Percentiles rank a stretch among this genome's conserved stretches.
Conservation (phyloP, 1,284 basidiomycete genomes). For the Boletus sp. region DNA sequence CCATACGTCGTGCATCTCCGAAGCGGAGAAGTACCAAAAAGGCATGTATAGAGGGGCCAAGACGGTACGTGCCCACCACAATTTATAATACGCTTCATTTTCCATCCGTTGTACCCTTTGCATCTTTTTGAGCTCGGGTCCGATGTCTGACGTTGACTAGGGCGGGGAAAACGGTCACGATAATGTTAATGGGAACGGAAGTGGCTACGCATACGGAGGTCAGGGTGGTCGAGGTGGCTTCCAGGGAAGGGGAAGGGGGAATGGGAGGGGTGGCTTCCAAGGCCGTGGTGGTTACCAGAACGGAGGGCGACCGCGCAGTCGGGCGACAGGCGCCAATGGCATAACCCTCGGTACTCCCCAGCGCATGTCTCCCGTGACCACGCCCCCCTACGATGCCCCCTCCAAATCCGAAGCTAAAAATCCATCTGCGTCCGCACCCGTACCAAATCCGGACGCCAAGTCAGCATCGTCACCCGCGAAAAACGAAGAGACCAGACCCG, state of each 20-base stretch:
- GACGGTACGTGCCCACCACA: slow-evolving; percentile 13
- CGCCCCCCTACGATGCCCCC: slow-evolving; percentile 18
- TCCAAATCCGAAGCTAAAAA: neutral
- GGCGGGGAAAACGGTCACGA: slow-evolving; percentile 8
- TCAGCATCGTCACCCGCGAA: neutral
- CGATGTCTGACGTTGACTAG: slow-evolving; percentile 15
- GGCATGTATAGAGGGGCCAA: slow-evolving; percentile 53
- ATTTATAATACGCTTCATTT: neutral
- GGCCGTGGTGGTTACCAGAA: slow-evolving; percentile 21
- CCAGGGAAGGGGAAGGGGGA: slow-evolving; percentile 29
- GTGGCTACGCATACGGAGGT: neutral
- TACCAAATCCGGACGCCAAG: neutral
- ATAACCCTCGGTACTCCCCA: slow-evolving; percentile 65
- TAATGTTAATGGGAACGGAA: neutral
- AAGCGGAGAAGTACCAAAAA: slow-evolving; percentile 93
- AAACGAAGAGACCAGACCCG: neutral
- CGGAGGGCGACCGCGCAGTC: slow-evolving; percentile 22
- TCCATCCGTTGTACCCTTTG: neutral
- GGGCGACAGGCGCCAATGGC: slow-evolving; percentile 63
- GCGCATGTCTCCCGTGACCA: slow-evolving; percentile 45
- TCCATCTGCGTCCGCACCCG: no score
- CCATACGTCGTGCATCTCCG: slow-evolving; percentile 83
- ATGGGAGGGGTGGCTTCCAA: slow-evolving; percentile 22
- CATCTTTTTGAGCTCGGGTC: neutral
- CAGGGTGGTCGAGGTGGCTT: slow-evolving; percentile 18